A percentile compares a stretch with the other conserved stretches of the same genome.
Evolutionary conservation across 2,329 filamentous ascomycete genomes (phyloP).

Genomic region (Trichoderma guizhouense): DNA sequence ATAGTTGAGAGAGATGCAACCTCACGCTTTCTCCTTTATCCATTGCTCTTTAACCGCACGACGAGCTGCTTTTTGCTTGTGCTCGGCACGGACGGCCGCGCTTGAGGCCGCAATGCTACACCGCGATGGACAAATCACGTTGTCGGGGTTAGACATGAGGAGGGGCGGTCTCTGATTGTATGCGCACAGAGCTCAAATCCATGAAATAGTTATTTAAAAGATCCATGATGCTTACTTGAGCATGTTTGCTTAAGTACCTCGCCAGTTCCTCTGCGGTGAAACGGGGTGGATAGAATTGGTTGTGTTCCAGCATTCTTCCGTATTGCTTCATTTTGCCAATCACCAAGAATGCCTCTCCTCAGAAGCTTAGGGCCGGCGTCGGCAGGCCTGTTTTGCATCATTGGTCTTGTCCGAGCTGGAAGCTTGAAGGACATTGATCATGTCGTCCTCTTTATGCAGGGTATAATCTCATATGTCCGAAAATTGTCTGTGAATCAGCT

Average conservation of each 20-base stretch:
- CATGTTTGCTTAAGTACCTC: not conserved
- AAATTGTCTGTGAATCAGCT: too few relatives aligned
- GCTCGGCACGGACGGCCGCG: not conserved
- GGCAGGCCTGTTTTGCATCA: not conserved
- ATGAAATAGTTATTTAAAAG: not conserved
- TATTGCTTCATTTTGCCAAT: not conserved
- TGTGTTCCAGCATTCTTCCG: not conserved
- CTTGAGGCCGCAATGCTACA: not conserved
- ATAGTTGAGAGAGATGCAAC: not conserved
- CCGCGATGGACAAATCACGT: not conserved
- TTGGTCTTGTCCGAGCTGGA: slow-evolving; percentile 5
- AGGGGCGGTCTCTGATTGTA: not conserved
- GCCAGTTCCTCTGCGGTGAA: not conserved
- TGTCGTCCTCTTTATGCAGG: slow-evolving; percentile 58
- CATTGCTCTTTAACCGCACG: not conserved
- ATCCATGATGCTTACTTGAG: not conserved
- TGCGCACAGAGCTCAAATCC: not conserved
- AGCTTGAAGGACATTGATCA: slow-evolving; percentile 46
- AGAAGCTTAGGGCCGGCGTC: not conserved
- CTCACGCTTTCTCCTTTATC: not conserved
- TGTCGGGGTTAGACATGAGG: not conserved
- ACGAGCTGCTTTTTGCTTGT: not conserved
- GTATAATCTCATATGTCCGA: slow-evolving; percentile 10
- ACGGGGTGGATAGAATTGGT: not conserved
- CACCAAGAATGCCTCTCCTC: not conserved